Evolutionary conservation across 148 eudicot genomes (phyloP), one percentile per base, ranked within the genome.

Genomic region (Silene uniflora): DNA sequence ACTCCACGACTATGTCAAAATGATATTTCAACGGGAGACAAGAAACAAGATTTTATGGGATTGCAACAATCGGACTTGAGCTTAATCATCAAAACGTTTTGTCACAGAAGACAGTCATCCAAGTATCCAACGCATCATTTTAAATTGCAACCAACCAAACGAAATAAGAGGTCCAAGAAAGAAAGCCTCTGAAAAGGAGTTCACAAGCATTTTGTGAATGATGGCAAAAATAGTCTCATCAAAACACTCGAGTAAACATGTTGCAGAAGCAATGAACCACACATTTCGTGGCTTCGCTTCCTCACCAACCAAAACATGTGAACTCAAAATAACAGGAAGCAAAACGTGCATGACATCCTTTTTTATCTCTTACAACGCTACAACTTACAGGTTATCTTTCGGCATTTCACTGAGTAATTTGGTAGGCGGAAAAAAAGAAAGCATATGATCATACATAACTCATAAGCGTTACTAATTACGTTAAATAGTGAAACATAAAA

Each of bases 221-320:
- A 10, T 44, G 11, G 58, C 69, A 69, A 77, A 67, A 42, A 60
- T 52, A 11, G 55, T 58, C 46, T 39, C n/a, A n/a, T 49, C 4
- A 77, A 67, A 18, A 60, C 55, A 22, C 72, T 60, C 17, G 44
- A 24, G 25, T 74, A 17, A 69, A 44, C 72, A 46, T 24, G 12
- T 42, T n/a, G 72, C 46, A 62, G 46, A 39, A 17, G 47, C 7
- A 72, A 29, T 19, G 46, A 72, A n/a, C 44, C 72, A 21, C 47
- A 58, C 5, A 59, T 59, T 35, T 16, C 55, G 25, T 73, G 75
- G 47, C 49, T n/a, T 60, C 3, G 49, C 54, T 60, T 62, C 27
- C 56, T 44, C 56, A 66, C 23, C 47, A 72, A 29, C 24, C 44
- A 78, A 55, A 47, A 64, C 76, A 55, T 22, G 71, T 23, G 59